Conservation (phyloP, 805 yeast genomes). For the Geotrichum ghanense region DNA sequence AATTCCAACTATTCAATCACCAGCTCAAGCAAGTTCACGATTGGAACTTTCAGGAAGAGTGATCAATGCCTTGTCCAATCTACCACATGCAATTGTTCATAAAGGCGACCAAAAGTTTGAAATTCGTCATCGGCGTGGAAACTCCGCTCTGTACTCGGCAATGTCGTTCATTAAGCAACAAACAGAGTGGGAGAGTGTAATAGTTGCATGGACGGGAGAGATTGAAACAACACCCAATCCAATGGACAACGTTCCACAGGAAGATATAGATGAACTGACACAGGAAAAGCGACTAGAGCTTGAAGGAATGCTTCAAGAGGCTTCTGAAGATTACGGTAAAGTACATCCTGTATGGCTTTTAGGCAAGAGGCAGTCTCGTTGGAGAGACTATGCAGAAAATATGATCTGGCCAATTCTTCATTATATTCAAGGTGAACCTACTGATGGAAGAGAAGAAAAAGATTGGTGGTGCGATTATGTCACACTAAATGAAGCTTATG, state of each 20-base stretch:
- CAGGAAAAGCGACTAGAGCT: constrained; percentile 38
- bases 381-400: constrained; percentile 86
- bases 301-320: constrained; percentile 33
- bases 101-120: constrained; percentile 31
- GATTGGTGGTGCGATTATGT: constrained; percentile 88
- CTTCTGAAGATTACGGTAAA: constrained; percentile 31
- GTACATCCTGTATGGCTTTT: constrained; percentile 85
- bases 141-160: constrained; percentile 73
- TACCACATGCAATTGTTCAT: constrained; percentile 46
- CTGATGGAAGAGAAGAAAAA: constrained; percentile 57
- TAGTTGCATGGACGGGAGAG: constrained; percentile 96
- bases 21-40: constrained; percentile 3
- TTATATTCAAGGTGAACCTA: constrained; percentile 70
- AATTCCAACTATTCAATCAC: not conserved
- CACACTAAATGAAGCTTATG: constrained; percentile 80
- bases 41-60: constrained; percentile 48
- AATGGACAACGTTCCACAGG: constrained; percentile 15
- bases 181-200: constrained; percentile 76
- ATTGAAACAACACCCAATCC: constrained; percentile 25
- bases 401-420: constrained; percentile 92
- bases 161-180: constrained; percentile 50
- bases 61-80: constrained; percentile 51
- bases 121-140: constrained; percentile 54
- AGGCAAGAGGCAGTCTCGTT: constrained; percentile 64
- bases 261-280: constrained; percentile 32